Base-by-base conservation (phyloP, 805 yeast genomes). In the Nakazawaea peltata region DNA sequence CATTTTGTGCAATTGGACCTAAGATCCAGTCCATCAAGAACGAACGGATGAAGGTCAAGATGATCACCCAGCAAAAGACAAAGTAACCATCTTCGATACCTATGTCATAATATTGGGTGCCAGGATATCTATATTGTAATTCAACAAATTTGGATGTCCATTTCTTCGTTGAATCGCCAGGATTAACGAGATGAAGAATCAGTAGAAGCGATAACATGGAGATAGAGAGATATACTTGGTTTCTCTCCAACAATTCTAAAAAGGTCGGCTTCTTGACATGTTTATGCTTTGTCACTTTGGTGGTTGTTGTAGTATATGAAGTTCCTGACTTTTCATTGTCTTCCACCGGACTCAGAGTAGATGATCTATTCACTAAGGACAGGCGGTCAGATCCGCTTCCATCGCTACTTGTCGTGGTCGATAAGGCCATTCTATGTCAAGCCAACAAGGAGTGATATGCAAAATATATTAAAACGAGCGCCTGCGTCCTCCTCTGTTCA, bases 31-130 rank as follows among this genome's bases (percentile, higher is more conserved):
- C 65, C 77, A 84, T 79, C 24, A 72, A 44, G n/a, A 68, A 54
- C 4, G 81, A 68, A 43, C 94, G 63, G 24, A 79, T 48, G 35
- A 81, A 67, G 1, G 77, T 69, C 37, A 79, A 57, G 10, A 61
- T 49, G n/a, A 81, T 57, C 7, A 82, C 63, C 59, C 77, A 71
- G 32, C 68, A 62, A 5, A 70, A 37, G 12, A 78, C 74, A 45
- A 70, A 65, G 53, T 65, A 79, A 2, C 48, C 37, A 47, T 80
- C 88, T 42, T 75, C 67, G 4, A 47, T 34, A 14, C 81, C 80
- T 39, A 76, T 70, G 46, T 70, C 81, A 47, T 76, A 81, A 25
- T 53, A 47, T 25, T 46, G 37, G 2, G 49, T 31, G 19, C 47
- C 47, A 19, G 52, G 46, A 32, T 50, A 50, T 28, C 42, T 44